phyloP scores from a whole-genome alignment of 352 stramenopile species.

The Pythium apleroticum region DNA sequence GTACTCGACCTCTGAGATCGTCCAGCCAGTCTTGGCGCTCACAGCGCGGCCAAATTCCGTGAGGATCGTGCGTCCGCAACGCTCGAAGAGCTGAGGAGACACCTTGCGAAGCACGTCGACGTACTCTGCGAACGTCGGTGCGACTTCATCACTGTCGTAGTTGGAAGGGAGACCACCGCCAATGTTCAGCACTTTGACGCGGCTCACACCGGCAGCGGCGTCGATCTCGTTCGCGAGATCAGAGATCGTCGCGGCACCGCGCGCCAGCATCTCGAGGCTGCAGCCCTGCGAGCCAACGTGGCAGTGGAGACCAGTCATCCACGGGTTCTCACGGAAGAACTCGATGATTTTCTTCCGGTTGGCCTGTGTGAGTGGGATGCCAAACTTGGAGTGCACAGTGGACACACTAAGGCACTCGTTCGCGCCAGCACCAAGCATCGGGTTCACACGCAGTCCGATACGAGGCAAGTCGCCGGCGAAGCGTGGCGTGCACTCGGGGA shows the following conservation, averaged over 20 bases:
- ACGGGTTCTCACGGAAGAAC: slow-evolving; percentile 82
- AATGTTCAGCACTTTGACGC: slow-evolving; percentile 89
- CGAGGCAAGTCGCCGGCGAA: slow-evolving; percentile 63
- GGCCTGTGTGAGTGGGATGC: slow-evolving; percentile 64
- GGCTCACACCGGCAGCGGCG: slow-evolving; percentile 55
- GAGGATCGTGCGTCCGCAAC: slow-evolving; percentile 73
- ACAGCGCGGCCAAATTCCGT: slow-evolving; percentile 91
- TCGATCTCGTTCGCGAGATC: slow-evolving; percentile 88
- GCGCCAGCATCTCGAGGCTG: slow-evolving; percentile 83
- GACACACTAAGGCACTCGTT: slow-evolving; percentile 89
- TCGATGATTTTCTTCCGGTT: slow-evolving; percentile 62
- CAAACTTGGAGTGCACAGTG: slow-evolving; percentile 92
- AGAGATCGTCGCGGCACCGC: slow-evolving; percentile 63
- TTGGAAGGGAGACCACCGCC: slow-evolving; percentile 90
- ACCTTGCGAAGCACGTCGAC: slow-evolving; percentile 62
- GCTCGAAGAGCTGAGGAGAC: slow-evolving; percentile 83
- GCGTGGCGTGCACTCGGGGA: slow-evolving; percentile 52
- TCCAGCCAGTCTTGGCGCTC: slow-evolving; percentile 85
- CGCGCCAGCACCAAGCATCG: slow-evolving; percentile 83
- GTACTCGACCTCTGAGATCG: slow-evolving; percentile 90
- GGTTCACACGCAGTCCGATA: slow-evolving; percentile 92
- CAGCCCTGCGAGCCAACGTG: slow-evolving; percentile 88
- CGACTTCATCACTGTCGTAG: slow-evolving; percentile 73
- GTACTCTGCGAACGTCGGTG: slow-evolving; percentile 83
- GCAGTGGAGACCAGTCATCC: slow-evolving; percentile 87